Evolutionary conservation across 202 grass and related monocot genomes (phyloP).

Genomic region (Setaria italica): DNA sequence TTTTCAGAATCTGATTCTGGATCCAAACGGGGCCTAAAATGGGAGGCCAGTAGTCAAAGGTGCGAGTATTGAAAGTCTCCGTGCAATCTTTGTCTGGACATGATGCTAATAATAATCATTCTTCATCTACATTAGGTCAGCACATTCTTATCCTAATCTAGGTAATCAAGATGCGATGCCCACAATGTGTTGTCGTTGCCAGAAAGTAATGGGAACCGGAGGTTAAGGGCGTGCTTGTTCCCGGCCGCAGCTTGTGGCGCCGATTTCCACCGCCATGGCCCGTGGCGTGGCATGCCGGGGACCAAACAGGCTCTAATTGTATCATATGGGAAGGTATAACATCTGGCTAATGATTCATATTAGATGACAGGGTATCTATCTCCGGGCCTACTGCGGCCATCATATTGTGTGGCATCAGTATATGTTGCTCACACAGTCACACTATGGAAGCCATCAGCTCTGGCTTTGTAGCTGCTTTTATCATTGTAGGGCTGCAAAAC

Average conservation of each 20-base stretch:
- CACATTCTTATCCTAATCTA: constrained; percentile 11
- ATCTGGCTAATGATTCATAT: constrained; percentile 1
- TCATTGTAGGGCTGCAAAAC: background rate
- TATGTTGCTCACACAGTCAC: background rate
- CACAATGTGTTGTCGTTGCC: constrained; percentile 23
- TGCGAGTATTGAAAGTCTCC: constrained; percentile 3
- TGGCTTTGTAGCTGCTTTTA: background rate
- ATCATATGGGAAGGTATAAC: background rate
- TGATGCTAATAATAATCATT: background rate
- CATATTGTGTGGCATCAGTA: background rate
- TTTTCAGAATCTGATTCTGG: too few species aligned
- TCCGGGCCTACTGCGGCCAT: background rate
- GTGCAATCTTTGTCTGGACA: constrained; percentile 45
- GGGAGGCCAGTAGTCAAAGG: constrained; percentile 35
- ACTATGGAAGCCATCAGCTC: background rate
- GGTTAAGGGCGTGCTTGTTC: too few species aligned
- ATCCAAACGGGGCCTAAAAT: background rate
- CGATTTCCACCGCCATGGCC: too few species aligned
- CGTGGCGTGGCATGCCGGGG: too few species aligned
- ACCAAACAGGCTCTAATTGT: background rate
- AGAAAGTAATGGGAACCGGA: background rate
- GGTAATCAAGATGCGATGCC: constrained; percentile 31
- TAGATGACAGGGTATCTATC: background rate
- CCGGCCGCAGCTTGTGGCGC: too few species aligned
- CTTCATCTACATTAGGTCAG: too few species aligned